Conservation (phyloP, 2,329 filamentous ascomycete species). For the Blumeria graminis region DNA sequence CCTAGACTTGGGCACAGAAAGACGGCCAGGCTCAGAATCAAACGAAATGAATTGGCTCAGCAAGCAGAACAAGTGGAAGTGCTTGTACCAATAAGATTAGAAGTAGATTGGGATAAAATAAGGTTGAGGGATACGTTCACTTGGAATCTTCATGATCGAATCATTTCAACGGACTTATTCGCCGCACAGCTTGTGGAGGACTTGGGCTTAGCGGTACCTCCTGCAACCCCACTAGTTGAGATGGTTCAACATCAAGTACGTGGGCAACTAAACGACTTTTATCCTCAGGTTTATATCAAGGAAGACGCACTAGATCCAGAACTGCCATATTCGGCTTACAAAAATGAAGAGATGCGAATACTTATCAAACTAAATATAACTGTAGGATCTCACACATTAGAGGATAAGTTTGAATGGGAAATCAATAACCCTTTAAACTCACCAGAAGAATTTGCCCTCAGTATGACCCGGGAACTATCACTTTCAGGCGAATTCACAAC, state of each 20-base stretch:
- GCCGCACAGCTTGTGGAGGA: slow-evolving; percentile 81
- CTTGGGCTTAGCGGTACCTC: slow-evolving; percentile 52
- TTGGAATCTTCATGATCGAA: slow-evolving; percentile 87
- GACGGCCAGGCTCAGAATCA: slow-evolving; percentile 47
- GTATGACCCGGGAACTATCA: slow-evolving; percentile 75
- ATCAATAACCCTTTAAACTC: slow-evolving; percentile 89
- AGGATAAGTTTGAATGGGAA: slow-evolving; percentile 98
- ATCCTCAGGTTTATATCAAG: slow-evolving; percentile 72
- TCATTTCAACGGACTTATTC: slow-evolving; percentile 59
- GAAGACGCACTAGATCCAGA: slow-evolving; percentile 80
- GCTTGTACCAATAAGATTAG: slow-evolving; percentile 69
- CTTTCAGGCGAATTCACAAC: slow-evolving; percentile 91
- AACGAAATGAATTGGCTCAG: slow-evolving; percentile 54
- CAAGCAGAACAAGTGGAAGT: slow-evolving; percentile 86
- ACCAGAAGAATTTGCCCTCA: slow-evolving; percentile 76
- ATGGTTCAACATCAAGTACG: slow-evolving; percentile 45
- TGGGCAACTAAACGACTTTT: slow-evolving; percentile 82
- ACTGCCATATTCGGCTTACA: slow-evolving; percentile 78
- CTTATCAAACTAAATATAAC: slow-evolving; percentile 93
- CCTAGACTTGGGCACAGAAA: slow-evolving; percentile 53
- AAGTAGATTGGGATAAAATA: slow-evolving; percentile 88
- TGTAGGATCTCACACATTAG: slow-evolving; percentile 76
- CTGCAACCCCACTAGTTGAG: slow-evolving; percentile 36
- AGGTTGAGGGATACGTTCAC: slow-evolving; percentile 94
- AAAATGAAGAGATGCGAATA: slow-evolving; percentile 97